These are phyloP conservation scores for Cucumis cinereus DNA, from an alignment of 306 rosid genomes.

Conservation along the genomic window DNA sequence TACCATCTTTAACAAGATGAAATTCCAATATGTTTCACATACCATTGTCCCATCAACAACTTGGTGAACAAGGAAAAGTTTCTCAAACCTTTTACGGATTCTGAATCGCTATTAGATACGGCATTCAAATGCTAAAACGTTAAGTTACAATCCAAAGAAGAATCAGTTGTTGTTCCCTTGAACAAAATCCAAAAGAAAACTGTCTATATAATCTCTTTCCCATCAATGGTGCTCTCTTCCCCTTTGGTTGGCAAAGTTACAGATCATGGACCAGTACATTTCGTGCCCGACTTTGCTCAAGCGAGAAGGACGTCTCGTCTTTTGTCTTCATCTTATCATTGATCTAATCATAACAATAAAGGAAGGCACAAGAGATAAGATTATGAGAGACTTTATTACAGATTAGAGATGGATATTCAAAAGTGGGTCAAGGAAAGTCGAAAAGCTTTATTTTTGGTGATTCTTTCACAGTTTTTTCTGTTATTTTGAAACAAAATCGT, in stretches of 20 bases:
- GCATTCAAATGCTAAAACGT: neutral
- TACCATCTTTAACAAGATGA: neutral
- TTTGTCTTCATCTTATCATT: neutral
- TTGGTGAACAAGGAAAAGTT: neutral
- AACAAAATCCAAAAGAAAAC: neutral
- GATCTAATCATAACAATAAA: neutral
- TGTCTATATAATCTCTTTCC: neutral
- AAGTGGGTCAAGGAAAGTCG: neutral
- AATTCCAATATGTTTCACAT: neutral
- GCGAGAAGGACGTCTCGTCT: neutral
- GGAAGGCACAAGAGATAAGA: neutral
- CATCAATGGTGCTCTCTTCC: neutral
- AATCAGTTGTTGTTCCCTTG: neutral
- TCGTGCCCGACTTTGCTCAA: neutral
- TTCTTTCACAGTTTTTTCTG: slow-evolving; percentile 5
- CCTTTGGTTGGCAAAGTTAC: neutral
- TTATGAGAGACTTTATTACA: neutral
- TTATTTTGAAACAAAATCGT: neutral
- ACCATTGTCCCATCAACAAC: neutral
- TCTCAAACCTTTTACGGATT: neutral
- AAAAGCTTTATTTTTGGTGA: neutral
- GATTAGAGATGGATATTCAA: neutral
- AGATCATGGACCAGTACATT: neutral
- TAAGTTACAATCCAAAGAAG: neutral
- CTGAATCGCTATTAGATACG: neutral